phyloP scores from a whole-genome alignment of 176 grass and related monocot genomes.

The Coix lacrymajobi region DNA sequence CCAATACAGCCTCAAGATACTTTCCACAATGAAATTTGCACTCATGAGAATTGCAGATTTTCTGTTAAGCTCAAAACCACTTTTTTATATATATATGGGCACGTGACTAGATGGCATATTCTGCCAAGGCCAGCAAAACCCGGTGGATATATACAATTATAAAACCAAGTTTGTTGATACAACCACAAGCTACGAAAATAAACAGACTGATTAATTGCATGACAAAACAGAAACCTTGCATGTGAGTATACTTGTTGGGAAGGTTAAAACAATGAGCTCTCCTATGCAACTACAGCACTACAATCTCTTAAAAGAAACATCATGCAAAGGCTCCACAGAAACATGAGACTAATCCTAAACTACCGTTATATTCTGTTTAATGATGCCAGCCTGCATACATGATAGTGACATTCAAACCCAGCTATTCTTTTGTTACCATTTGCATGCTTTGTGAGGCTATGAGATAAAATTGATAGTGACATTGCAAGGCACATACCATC shows the following conservation, averaged over 20 bases:
- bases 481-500: conserved; percentile 35
- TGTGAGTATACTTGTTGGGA: background rate
- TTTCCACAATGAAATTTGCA: background rate
- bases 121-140: background rate
- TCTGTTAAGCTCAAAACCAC: background rate
- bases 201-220: background rate
- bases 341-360: background rate
- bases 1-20: background rate
- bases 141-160: background rate
- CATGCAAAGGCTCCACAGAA: background rate
- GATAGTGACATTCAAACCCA: background rate
- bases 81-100: background rate
- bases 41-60: background rate
- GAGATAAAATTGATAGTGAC: background rate
- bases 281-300: background rate
- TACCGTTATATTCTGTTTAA: background rate
- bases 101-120: background rate
- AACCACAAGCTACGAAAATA: background rate
- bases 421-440: background rate
- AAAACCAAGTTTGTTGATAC: background rate
- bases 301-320: background rate
- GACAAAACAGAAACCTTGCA: background rate
- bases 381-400: background rate
- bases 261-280: background rate
- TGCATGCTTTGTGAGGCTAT: background rate